phyloP scores from a whole-genome alignment of 148 eudicot species.

The Rhododendron henanense region DNA sequence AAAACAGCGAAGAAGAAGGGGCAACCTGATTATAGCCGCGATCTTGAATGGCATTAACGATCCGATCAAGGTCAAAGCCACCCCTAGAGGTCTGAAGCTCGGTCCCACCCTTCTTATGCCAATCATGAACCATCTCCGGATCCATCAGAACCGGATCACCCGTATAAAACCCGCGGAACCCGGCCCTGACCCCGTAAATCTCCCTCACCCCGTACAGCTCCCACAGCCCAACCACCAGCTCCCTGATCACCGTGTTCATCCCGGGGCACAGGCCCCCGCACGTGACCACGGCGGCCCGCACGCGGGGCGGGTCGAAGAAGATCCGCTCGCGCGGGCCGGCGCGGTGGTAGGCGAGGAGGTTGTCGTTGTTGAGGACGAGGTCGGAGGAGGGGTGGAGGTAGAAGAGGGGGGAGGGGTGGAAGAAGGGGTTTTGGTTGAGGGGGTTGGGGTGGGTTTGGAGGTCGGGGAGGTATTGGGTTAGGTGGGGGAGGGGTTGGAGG shows the following conservation, averaged over 20 bases:
- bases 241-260: slow-evolving; percentile 72
- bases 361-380: neutral
- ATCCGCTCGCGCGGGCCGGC: slow-evolving; percentile 56
- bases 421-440: slow-evolving; percentile 35
- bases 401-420: slow-evolving; percentile 47
- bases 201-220: slow-evolving; percentile 57
- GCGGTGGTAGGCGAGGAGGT: slow-evolving; percentile 41
- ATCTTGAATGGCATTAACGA: slow-evolving; percentile 49
- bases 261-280: slow-evolving; percentile 86
- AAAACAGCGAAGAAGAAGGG: neutral
- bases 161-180: slow-evolving; percentile 63
- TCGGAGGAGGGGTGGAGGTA: slow-evolving; percentile 34
- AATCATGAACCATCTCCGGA: slow-evolving; percentile 54
- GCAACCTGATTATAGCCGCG: slow-evolving; percentile 57
- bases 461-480: slow-evolving; percentile 28
- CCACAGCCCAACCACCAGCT: slow-evolving; percentile 78
- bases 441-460: slow-evolving; percentile 43
- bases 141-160: slow-evolving; percentile 30
- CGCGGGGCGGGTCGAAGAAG: slow-evolving; percentile 29
- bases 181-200: slow-evolving; percentile 47
- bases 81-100: slow-evolving; percentile 68
- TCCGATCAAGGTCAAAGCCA: slow-evolving; percentile 57
- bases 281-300: slow-evolving; percentile 69
- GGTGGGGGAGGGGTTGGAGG: slow-evolving; percentile 25
- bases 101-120: slow-evolving; percentile 75